These are phyloP conservation scores for Monilinia laxa DNA, from an alignment of 2,329 filamentous ascomycete genomes.

Conservation along the genomic window DNA sequence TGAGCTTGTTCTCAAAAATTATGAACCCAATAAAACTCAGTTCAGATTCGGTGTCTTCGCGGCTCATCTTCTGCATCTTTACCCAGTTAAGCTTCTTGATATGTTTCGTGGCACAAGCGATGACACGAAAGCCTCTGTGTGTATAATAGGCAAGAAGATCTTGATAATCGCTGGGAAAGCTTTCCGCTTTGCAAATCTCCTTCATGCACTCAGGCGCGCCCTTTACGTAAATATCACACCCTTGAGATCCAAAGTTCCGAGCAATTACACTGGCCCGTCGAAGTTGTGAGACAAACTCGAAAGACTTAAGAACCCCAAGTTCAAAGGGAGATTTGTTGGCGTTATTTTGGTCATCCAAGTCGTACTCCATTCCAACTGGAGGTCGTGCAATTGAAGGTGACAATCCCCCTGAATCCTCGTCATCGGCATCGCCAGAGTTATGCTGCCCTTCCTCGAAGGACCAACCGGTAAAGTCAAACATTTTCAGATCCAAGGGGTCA, in stretches of 20 bases:
- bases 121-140: constrained; percentile 93
- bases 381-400: constrained; percentile 88
- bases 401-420: constrained; percentile 73
- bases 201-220: constrained; percentile 96
- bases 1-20: constrained; percentile 98
- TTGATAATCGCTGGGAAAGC: constrained; percentile 85
- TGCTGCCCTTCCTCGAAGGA: constrained; percentile 85
- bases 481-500: constrained; percentile 93
- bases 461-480: constrained; percentile 98
- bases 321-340: constrained; percentile 59
- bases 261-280: constrained; percentile 91
- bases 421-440: constrained; percentile 60
- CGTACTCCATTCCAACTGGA: constrained; percentile 60
- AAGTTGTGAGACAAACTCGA: constrained; percentile 93
- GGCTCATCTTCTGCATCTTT: constrained; percentile 90
- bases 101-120: constrained; percentile 89
- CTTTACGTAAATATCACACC: constrained; percentile 89
- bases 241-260: constrained; percentile 79
- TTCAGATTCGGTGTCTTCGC: constrained; percentile 77
- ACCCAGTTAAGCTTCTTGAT: constrained; percentile 88
- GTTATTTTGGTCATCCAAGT: constrained; percentile 50
- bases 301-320: constrained; percentile 84
- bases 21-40: constrained; percentile 95
- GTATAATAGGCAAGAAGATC: constrained; percentile 88
- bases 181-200: constrained; percentile 82